Evolutionary conservation across 352 stramenopile genomes (phyloP), one percentile per base, ranked within the genome.

Genomic region (Phytophthora vignae): DNA sequence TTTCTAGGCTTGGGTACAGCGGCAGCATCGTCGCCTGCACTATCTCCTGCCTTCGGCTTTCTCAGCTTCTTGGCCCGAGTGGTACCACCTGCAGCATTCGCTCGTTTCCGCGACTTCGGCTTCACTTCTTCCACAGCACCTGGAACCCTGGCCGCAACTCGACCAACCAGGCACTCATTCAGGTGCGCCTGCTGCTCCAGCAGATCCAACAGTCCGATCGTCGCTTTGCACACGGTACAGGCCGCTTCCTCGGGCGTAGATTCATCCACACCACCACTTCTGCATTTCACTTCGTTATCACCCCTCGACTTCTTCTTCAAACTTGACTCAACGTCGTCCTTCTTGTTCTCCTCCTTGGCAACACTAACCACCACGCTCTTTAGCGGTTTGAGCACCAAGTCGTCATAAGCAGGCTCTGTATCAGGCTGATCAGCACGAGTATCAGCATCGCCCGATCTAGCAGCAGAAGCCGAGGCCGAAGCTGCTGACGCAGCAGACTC

Each of bases 151-250:
- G 12, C 12, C 11, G 42, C 21, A 33, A 50, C 17, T 36, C 76
- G 59, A 38, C 70, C 69, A 67, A 82, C 81, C 3, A 88, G 55
- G 38, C 79, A 86, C 22, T 67, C 62, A 44, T 75, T 78, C 12
- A 87, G 59, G 33, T 77, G 62, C 5, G 71, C 46, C 22, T 83
- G 76, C 50, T 78, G 64, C 60, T 80, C 53, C 27, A 87, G 22
- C 72, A 85, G 40, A 78, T 80, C 60, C 60, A 89, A 48, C 15
- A 72, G 55, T 29, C 67, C 75, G 40, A 85, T 66, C 53, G 64
- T 46, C 46, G 38, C 63, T 7, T n/a, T 49, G 27, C 73, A 82
- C n/a, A 70, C 49, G 46, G 72, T 73, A 36, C 76, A 76, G 5
- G 67, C 79, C 22, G 70, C 64, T 48, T 69, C 64, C 8, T 74